Evolutionary conservation across 2,329 filamentous ascomycete genomes (phyloP), one percentile per base, ranked within the genome.

Genomic region (Pseudogymnoascus sp.): DNA sequence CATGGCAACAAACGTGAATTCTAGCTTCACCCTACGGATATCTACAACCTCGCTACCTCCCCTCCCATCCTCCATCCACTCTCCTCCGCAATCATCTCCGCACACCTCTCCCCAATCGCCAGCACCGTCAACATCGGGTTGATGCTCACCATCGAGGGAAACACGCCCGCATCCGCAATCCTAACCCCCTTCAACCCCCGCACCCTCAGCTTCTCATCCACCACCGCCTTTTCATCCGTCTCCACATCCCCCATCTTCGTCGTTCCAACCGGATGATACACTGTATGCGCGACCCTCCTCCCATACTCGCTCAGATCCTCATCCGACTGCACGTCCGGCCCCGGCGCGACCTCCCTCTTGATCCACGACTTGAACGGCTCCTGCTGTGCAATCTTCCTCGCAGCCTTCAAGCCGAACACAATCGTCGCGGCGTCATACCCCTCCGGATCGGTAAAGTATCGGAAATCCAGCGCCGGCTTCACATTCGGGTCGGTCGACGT

Each of bases 71-170:
- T 85, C 86, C 86, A 89, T 19, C 85, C 85, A 65, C 84, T 89
- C 69, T 91, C 86, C 73, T 87, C 81, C 31, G 88, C 88, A 73
- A 96, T 88, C 75, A 96, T 76, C 81, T 96, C 92, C 0, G 92
- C 92, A 5, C 86, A 88, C 64, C 90, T 83, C 84, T 96, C 92
- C 6, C 90, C 92, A 71, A 96, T 85, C 62, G 85, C 88, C 73
- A 96, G 77, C 4, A 96, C 92, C 1, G 92, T 96, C 73, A 96
- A 79, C 92, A 96, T 95, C 65, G 90, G 92, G 79, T 96, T 96
- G 75, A 95, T 89, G 63, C 84, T 89, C 54, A 90, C 83, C 85
- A 96, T 96, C 66, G 89, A 89, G 0, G 92, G 92, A 80, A 96
- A 96, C 61, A 96, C 85, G 71, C 92, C 90, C 0, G 92, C 92